phyloP scores from a whole-genome alignment of 2,329 filamentous ascomycete species.

The Bimuria novae-zelandiae region DNA sequence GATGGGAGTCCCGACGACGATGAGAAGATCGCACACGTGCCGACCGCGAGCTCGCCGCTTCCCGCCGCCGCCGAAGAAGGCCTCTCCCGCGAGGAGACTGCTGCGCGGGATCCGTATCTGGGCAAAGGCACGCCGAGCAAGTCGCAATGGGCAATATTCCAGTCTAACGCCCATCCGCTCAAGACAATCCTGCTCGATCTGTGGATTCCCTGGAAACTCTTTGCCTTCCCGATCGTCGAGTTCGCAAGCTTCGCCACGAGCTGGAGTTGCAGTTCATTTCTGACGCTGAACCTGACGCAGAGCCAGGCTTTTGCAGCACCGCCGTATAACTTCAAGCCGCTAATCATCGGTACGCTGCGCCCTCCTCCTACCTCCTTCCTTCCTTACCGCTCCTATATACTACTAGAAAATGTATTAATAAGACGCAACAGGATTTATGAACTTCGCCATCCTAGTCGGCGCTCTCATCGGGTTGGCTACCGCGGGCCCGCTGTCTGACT shows the following conservation, averaged over 20 bases:
- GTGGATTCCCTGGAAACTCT: slow-evolving; percentile 66
- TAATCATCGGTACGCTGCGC: slow-evolving; percentile 47
- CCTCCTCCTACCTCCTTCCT: not conserved
- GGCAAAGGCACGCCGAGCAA: slow-evolving; percentile 60
- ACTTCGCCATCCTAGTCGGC: slow-evolving; percentile 62
- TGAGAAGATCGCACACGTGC: slow-evolving; percentile 31
- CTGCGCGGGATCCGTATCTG: slow-evolving; percentile 59
- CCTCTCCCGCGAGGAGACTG: slow-evolving; percentile 41
- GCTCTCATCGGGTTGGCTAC: slow-evolving; percentile 60
- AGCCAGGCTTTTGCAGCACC: slow-evolving; percentile 59
- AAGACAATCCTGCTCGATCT: slow-evolving; percentile 58
- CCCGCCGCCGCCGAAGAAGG: slow-evolving; percentile 26
- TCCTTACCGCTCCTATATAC: not conserved
- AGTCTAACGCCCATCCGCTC: slow-evolving; percentile 53
- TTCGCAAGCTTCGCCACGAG: slow-evolving; percentile 66
- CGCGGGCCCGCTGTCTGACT: slow-evolving; percentile 61
- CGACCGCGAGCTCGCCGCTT: slow-evolving; percentile 22
- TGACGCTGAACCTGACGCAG: slow-evolving; percentile 65
- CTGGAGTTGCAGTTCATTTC: slow-evolving; percentile 62
- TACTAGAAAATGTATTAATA: not conserved
- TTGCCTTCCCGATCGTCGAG: slow-evolving; percentile 66
- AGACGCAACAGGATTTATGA: slow-evolving; percentile 52
- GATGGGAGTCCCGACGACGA: slow-evolving; percentile 19
- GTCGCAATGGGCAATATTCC: slow-evolving; percentile 60
- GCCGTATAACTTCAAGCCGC: slow-evolving; percentile 59